A percentile compares a stretch with the other conserved stretches of the same genome.
Conservation (phyloP, 2,329 filamentous ascomycete genomes). For the Sporothrix curviconia region DNA sequence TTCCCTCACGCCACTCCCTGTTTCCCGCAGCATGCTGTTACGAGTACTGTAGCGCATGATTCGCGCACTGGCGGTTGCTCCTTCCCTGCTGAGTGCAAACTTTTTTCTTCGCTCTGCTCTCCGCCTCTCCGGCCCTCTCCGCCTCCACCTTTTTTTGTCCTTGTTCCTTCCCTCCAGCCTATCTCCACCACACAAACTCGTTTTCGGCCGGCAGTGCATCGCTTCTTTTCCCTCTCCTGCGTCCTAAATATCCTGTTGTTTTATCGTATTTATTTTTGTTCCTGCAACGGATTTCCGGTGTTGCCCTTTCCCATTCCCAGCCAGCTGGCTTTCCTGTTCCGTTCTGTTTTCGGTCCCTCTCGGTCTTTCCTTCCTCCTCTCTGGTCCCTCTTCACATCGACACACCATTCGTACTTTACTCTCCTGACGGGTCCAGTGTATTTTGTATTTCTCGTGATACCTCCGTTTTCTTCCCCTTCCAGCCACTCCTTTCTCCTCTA, state of each 20-base stretch:
- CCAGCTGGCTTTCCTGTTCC: neutral
- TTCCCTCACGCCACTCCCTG: constrained; percentile 14
- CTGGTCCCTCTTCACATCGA: neutral
- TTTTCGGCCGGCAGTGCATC: neutral
- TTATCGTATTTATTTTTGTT: too few species aligned
- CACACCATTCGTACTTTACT: neutral
- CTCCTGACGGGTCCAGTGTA: neutral
- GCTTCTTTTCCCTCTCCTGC: constrained; percentile 2
- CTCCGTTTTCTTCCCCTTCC: neutral
- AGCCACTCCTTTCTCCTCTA: neutral
- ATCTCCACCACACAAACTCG: constrained; percentile 13
- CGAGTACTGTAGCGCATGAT: too few species aligned
- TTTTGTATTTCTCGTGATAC: neutral
- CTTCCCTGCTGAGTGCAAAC: neutral
- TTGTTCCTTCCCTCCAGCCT: constrained; percentile 1
- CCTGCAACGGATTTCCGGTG: too few species aligned
- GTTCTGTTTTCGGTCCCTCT: constrained; percentile 6
- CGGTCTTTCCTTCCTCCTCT: neutral
- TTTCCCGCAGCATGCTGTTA: too few species aligned
- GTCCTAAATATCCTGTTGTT: too few species aligned
- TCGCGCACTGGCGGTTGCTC: neutral
- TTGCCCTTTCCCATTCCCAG: neutral
- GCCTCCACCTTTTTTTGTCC: constrained; percentile 16
- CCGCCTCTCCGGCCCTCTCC: constrained; percentile 18
- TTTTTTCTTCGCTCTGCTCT: neutral